phyloP scores from a whole-genome alignment of 2,329 filamentous ascomycete species.

The Orbilia oligospora region DNA sequence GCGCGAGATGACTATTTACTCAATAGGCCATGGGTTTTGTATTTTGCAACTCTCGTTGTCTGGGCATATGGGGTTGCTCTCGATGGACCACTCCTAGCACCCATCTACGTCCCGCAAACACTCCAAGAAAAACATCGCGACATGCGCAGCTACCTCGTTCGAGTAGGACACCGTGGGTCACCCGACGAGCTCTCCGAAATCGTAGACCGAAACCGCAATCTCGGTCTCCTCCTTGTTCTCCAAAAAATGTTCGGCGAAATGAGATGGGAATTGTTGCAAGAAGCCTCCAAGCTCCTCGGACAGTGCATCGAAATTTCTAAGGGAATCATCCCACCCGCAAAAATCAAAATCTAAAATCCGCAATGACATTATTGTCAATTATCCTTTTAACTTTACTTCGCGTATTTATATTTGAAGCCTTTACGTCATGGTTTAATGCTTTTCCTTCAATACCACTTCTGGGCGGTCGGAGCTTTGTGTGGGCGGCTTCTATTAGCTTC shows the following conservation, averaged over 20 bases:
- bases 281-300: conserved; percentile 78
- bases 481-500: conserved; percentile 41
- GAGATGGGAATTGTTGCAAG: conserved; percentile 91
- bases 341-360: conserved; percentile 47
- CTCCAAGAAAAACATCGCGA: conserved; percentile 78
- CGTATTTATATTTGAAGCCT: conserved; percentile 55
- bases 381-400: conserved; percentile 45
- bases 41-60: conserved; percentile 90
- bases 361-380: conserved; percentile 25
- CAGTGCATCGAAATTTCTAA: conserved; percentile 60
- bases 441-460: conserved; percentile 40
- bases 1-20: conserved; percentile 90
- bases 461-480: conserved; percentile 57
- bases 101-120: conserved; percentile 71
- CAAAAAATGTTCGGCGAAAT: conserved; percentile 85
- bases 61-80: conserved; percentile 96
- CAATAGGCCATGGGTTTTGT: conserved; percentile 94
- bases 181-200: conserved; percentile 83
- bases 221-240: conserved; percentile 84
- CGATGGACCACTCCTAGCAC: conserved; percentile 79
- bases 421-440: conserved; percentile 59
- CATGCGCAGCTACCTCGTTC: conserved; percentile 83
- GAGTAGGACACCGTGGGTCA: conserved; percentile 78
- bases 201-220: conserved; percentile 83
- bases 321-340: conserved; percentile 52